Evolutionary conservation across 805 yeast genomes (phyloP).

Genomic region (Wickerhamiella domercqiae): DNA sequence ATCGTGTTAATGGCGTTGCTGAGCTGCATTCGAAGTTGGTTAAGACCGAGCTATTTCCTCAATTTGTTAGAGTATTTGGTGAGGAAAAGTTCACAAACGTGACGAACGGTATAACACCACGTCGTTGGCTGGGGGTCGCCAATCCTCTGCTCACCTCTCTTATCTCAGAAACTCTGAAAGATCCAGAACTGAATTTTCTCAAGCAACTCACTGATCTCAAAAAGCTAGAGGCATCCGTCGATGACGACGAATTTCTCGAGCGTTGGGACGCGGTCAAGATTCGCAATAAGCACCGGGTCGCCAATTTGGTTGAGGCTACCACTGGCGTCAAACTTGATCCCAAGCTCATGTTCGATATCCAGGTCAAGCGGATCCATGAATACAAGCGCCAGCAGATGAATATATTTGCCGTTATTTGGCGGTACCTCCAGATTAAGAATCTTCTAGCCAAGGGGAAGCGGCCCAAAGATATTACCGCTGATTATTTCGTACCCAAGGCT

Average conservation of each 20-base stretch:
- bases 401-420: conserved; percentile 73
- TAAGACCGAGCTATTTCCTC: conserved; percentile 77
- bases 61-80: conserved; percentile 75
- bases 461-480: conserved; percentile 39
- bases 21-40: conserved; percentile 86
- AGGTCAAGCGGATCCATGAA: conserved; percentile 90
- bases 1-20: conserved; percentile 90
- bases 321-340: conserved; percentile 44
- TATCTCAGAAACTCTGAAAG: conserved; percentile 40
- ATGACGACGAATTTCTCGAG: conserved; percentile 51
- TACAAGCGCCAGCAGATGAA: conserved; percentile 91
- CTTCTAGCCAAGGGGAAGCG: conserved; percentile 20
- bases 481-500: conserved; percentile 56
- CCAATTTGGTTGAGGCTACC: conserved; percentile 49
- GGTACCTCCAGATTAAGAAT: conserved; percentile 64
- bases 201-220: conserved; percentile 54
- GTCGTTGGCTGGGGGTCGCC: conserved; percentile 92
- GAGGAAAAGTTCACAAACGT: conserved; percentile 74
- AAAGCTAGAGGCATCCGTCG: conserved; percentile 46
- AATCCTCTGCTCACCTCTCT: conserved; percentile 67
- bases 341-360: conserved; percentile 69
- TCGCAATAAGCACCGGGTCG: conserved; percentile 52
- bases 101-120: conserved; percentile 89
- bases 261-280: conserved; percentile 60
- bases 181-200: conserved; percentile 56